Evolutionary conservation across 2,329 filamentous ascomycete species (phyloP).

Genomic region (Aureobasidium uvarum): DNA sequence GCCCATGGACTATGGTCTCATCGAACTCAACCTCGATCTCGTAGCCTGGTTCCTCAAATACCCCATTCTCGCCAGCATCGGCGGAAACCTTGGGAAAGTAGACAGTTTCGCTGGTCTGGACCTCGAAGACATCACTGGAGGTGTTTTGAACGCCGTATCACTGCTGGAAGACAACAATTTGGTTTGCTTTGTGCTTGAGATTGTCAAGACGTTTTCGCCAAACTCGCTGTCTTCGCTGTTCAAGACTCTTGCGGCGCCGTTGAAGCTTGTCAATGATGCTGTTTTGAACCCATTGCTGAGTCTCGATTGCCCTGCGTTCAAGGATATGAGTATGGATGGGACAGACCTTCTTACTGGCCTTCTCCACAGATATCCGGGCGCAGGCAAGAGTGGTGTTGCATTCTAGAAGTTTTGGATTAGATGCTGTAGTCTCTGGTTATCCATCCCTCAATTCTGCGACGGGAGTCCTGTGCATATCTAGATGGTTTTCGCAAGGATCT

Average conservation of each 20-base stretch:
- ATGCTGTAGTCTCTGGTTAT: too few relatives aligned
- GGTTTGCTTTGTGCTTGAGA: constrained; percentile 46
- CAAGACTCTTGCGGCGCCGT: constrained; percentile 36
- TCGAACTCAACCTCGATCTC: constrained; percentile 31
- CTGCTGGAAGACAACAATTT: constrained; percentile 51
- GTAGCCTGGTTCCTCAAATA: constrained; percentile 30
- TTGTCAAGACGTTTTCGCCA: constrained; percentile 43
- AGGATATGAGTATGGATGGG: constrained; percentile 23
- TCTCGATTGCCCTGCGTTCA: constrained; percentile 35
- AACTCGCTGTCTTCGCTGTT: constrained; percentile 46
- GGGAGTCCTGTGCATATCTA: too few relatives aligned
- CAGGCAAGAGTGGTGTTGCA: constrained; percentile 12
- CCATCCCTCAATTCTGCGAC: too few relatives aligned
- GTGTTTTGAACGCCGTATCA: constrained; percentile 44
- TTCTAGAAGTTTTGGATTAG: too few relatives aligned
- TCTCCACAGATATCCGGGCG: background rate
- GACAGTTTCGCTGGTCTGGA: constrained; percentile 41
- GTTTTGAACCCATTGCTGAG: constrained; percentile 30
- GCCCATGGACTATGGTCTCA: constrained; percentile 35
- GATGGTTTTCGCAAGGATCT: too few relatives aligned
- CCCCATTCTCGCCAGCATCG: constrained; percentile 38
- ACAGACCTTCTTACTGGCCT: background rate
- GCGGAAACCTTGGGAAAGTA: constrained; percentile 39
- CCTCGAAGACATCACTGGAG: constrained; percentile 40
- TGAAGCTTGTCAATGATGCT: constrained; percentile 39